Percentiles rank a stretch among this genome's conserved stretches.
phyloP scores from a whole-genome alignment of 192 early-diverging fungal species.

The Coemansia sp. region DNA sequence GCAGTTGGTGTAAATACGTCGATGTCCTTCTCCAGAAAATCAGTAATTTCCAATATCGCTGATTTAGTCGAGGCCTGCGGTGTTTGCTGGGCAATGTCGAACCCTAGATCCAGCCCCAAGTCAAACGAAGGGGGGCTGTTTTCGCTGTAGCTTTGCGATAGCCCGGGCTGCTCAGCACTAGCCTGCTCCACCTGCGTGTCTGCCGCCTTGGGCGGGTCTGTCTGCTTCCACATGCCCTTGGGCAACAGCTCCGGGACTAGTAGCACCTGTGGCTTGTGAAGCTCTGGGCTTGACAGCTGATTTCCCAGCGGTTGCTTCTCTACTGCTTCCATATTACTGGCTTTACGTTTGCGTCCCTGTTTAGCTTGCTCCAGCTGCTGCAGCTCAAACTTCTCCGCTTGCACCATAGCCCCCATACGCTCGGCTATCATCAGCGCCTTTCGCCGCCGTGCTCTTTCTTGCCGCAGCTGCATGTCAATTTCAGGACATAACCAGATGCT shows the following conservation, averaged over 20 bases:
- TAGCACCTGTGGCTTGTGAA: slow-evolving; percentile 35
- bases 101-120: slow-evolving; percentile 39
- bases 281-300: slow-evolving; percentile 14
- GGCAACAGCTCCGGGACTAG: slow-evolving; percentile 44
- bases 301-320: neutral
- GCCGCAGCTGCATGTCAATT: slow-evolving; percentile 9
- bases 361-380: neutral
- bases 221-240: slow-evolving; percentile 25
- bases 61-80: slow-evolving; percentile 3
- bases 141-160: slow-evolving; percentile 4
- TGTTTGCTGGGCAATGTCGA: slow-evolving; percentile 20
- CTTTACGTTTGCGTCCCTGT: slow-evolving; percentile 12
- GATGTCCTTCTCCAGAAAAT: slow-evolving; percentile 39
- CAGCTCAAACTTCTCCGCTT: slow-evolving; percentile 12
- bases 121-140: slow-evolving; percentile 7
- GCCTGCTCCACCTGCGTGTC: neutral
- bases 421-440: slow-evolving; percentile 24
- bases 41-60: slow-evolving; percentile 34
- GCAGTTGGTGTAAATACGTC: slow-evolving; percentile 36
- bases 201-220: neutral
- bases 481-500: slow-evolving; percentile 40
- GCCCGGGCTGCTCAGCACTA: neutral
- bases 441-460: slow-evolving; percentile 11
- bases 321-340: neutral
- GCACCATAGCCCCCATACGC: slow-evolving; percentile 21